These are phyloP conservation scores for Salix purpurea DNA, from an alignment of 345 rosid genomes.

Conservation along the genomic window DNA sequence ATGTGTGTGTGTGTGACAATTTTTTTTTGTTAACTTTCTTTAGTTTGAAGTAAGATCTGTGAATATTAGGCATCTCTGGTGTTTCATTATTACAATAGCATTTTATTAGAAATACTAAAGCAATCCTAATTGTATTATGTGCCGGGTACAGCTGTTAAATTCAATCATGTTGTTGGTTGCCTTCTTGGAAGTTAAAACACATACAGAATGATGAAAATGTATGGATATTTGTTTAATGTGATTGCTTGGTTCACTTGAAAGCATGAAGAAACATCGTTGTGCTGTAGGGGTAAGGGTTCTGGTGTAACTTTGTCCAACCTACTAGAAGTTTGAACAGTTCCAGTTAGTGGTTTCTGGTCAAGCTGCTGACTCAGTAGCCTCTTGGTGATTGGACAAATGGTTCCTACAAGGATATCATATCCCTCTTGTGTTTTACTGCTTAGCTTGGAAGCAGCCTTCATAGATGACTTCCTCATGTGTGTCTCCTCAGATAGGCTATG, in stretches of 20 bases:
- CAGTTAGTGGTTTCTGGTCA: neutral
- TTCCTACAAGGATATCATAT: neutral
- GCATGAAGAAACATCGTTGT: neutral
- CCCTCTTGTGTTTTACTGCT: neutral
- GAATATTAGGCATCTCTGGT: neutral
- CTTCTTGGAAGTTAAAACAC: neutral
- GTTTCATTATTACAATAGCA: neutral
- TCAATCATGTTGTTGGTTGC: neutral
- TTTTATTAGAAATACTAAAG: neutral
- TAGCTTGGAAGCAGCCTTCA: neutral
- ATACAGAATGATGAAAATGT: neutral
- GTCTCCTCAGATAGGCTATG: neutral
- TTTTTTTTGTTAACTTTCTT: neutral
- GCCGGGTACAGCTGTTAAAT: neutral
- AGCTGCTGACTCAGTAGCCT: neutral
- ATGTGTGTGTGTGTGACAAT: neutral
- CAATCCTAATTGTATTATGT: neutral
- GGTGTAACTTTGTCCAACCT: neutral
- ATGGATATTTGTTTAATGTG: neutral
- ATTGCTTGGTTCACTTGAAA: neutral
- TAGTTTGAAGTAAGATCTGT: neutral
- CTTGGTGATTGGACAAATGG: neutral
- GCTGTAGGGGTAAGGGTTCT: neutral
- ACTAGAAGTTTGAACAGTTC: neutral
- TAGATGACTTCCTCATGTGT: neutral